These are phyloP conservation scores for Nicotiana paniculata DNA, from an alignment of 257 asterid species.

Conservation along the genomic window DNA sequence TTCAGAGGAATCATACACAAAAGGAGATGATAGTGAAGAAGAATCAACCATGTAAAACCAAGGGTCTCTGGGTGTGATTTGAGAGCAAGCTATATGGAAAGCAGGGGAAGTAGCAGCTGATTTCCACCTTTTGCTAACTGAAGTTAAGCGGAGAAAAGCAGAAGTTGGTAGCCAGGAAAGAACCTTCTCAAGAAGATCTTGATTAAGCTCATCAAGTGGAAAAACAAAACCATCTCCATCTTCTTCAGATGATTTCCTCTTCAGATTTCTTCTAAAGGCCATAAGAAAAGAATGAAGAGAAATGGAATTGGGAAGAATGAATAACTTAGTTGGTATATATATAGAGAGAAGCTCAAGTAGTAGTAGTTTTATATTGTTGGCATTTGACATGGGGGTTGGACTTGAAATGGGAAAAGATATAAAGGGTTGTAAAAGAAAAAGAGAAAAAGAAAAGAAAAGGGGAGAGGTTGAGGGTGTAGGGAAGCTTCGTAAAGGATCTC, in stretches of 20 bases:
- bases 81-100: slow-evolving; percentile 58
- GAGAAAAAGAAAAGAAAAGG: too few relatives aligned
- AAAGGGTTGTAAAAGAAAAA: background rate
- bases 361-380: background rate
- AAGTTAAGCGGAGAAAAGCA: slow-evolving; percentile 38
- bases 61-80: slow-evolving; percentile 50
- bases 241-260: slow-evolving; percentile 18
- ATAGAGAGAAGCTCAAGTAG: background rate
- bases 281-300: background rate
- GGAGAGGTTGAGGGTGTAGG: background rate
- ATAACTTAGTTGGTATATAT: background rate
- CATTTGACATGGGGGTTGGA: slow-evolving; percentile 14
- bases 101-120: slow-evolving; percentile 52
- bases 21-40: slow-evolving; percentile 25
- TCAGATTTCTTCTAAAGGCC: slow-evolving; percentile 10
- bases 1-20: slow-evolving; percentile 59
- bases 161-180: slow-evolving; percentile 84
- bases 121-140: slow-evolving; percentile 86
- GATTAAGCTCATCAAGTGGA: slow-evolving; percentile 57
- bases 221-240: slow-evolving; percentile 13
- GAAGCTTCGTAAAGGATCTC: slow-evolving; percentile 21
- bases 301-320: background rate
- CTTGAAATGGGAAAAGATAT: slow-evolving; percentile 7
- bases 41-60: slow-evolving; percentile 78
- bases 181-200: slow-evolving; percentile 75